phyloP scores from a whole-genome alignment of 225 moss, liverwort and hornwort species.

The Bryum argenteum region DNA sequence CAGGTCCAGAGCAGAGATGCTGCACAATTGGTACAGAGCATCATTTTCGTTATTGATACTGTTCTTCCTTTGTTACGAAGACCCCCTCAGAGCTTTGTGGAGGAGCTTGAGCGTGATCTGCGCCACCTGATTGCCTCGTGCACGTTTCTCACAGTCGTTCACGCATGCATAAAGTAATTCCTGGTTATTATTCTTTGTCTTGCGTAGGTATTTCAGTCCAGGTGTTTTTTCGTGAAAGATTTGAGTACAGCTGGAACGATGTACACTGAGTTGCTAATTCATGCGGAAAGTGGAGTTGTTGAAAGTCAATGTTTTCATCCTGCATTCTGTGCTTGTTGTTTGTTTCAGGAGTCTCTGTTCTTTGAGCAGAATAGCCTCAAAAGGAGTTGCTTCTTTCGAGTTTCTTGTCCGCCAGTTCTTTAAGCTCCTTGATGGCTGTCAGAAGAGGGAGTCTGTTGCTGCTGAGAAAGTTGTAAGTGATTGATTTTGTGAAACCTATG shows the following conservation, averaged over 20 bases:
- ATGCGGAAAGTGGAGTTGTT: constrained; percentile 20
- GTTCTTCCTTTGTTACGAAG: constrained; percentile 87
- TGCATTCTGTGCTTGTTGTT: constrained; percentile 32
- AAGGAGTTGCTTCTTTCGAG: constrained; percentile 80
- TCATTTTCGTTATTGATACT: constrained; percentile 92
- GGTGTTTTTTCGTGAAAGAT: background rate
- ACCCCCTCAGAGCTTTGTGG: constrained; percentile 87
- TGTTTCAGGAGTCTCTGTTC: constrained; percentile 88
- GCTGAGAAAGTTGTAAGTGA: constrained; percentile 74
- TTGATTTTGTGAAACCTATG: background rate
- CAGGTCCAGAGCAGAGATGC: constrained; percentile 82
- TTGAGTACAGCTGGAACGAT: background rate
- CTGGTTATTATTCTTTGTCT: background rate
- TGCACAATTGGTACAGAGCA: constrained; percentile 93
- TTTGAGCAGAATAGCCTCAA: constrained; percentile 76
- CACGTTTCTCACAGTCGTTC: constrained; percentile 87
- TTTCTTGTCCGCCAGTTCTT: constrained; percentile 82
- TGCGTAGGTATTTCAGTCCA: background rate
- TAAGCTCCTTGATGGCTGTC: constrained; percentile 66
- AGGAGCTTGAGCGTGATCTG: constrained; percentile 91
- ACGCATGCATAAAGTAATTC: constrained; percentile 89
- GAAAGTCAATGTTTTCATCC: constrained; percentile 21
- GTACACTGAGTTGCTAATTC: constrained; percentile 7
- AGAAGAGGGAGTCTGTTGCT: constrained; percentile 45
- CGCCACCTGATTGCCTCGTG: constrained; percentile 79